phyloP scores from a whole-genome alignment of 1,284 basidiomycete species.

The Ceratobasidium sp. region DNA sequence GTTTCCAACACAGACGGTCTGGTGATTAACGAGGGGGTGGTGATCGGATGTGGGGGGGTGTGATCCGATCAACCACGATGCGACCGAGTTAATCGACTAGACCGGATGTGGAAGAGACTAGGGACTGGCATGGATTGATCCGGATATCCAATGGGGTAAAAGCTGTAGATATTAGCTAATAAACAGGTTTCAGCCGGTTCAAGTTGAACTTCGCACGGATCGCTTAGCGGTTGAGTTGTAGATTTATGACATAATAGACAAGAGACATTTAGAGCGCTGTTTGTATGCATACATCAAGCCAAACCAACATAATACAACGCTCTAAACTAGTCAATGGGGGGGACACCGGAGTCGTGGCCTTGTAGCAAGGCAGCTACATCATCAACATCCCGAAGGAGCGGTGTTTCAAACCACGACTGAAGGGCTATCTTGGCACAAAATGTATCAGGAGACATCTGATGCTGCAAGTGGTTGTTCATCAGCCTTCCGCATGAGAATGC shows the following conservation, averaged over 20 bases:
- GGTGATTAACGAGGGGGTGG: constrained; percentile 17
- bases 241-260: too few species aligned
- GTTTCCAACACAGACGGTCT: constrained; percentile 10
- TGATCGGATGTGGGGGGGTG: constrained; percentile 13
- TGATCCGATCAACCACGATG: constrained; percentile 3
- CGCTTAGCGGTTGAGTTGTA: too few species aligned
- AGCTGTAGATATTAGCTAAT: too few species aligned
- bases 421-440: background rate
- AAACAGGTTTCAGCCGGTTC: too few species aligned
- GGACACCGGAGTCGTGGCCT: too few species aligned
- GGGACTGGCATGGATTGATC: too few species aligned
- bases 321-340: too few species aligned
- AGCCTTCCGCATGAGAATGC: background rate
- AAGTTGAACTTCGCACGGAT: too few species aligned
- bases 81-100: constrained; percentile 7
- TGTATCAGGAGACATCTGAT: constrained; percentile 11
- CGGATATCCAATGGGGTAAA: too few species aligned
- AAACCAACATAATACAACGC: too few species aligned
- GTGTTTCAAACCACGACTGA: constrained; percentile 1
- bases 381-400: background rate
- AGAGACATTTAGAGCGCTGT: too few species aligned
- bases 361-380: background rate
- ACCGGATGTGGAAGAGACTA: constrained; percentile 20
- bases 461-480: constrained; percentile 5
- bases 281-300: too few species aligned